Percentiles rank a stretch among this genome's conserved stretches.
These are phyloP conservation scores for Colletotrichum sidae DNA, from an alignment of 2,329 filamentous ascomycete genomes.

Conservation along the genomic window DNA sequence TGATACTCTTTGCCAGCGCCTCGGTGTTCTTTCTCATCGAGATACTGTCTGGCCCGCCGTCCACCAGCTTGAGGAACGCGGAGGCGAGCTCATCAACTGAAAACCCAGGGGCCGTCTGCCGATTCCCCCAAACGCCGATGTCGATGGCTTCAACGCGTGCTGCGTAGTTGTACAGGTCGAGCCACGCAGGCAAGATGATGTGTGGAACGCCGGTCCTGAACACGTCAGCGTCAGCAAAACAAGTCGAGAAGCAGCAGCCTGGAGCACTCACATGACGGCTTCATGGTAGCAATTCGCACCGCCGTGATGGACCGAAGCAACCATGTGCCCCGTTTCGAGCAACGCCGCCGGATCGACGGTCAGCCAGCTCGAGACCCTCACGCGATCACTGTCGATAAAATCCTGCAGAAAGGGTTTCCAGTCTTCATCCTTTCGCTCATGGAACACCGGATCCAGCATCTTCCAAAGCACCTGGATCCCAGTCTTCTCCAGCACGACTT, in stretches of 20 bases:
- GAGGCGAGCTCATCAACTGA: slow-evolving; percentile 42
- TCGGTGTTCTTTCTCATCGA: slow-evolving; percentile 39
- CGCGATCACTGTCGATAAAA: slow-evolving; percentile 39
- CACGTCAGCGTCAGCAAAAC: slow-evolving; percentile 9
- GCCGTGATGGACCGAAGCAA: slow-evolving; percentile 52
- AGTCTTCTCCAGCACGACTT: slow-evolving; percentile 38
- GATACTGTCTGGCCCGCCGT: slow-evolving; percentile 20
- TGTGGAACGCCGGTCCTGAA: slow-evolving; percentile 57
- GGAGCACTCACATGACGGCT: slow-evolving; percentile 51
- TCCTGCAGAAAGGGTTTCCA: slow-evolving; percentile 33
- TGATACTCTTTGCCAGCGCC: slow-evolving; percentile 33
- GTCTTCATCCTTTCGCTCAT: slow-evolving; percentile 36
- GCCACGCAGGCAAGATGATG: slow-evolving; percentile 58
- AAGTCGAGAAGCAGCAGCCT: background rate
- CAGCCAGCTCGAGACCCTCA: slow-evolving; percentile 46
- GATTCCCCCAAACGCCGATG: slow-evolving; percentile 54
- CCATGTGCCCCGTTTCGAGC: slow-evolving; percentile 49
- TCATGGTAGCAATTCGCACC: slow-evolving; percentile 57
- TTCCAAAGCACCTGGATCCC: slow-evolving; percentile 50
- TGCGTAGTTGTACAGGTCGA: slow-evolving; percentile 59
- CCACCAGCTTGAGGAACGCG: slow-evolving; percentile 42
- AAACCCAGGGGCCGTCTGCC: slow-evolving; percentile 47
- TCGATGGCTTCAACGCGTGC: slow-evolving; percentile 54
- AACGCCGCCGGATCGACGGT: slow-evolving; percentile 47
- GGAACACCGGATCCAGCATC: background rate